Base-by-base conservation (phyloP, 202 grass and related monocot genomes). In the Musa balbisiana region DNA sequence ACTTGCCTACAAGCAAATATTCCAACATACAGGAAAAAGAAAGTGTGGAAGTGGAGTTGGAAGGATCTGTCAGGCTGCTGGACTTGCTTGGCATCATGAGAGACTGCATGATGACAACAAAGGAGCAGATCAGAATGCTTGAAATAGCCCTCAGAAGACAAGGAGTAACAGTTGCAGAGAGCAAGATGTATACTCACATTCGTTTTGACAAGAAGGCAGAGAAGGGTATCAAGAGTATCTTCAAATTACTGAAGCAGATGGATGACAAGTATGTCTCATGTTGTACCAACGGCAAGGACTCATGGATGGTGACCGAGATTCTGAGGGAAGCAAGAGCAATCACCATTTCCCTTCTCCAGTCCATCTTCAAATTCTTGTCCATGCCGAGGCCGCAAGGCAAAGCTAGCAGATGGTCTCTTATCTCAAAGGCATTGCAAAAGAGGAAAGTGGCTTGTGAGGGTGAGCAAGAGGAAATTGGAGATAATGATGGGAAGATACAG, bases 41-140 rank as follows among this genome's bases (percentile, higher is more conserved):
- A 26, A 82, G 14, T 79, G n/a, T 84, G 59, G 80, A 85, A 66
- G 76, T 83, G 54, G 92, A 95, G 69, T 83, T 89, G 75, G 92
- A 95, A 60, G 58, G 66, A 27, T 96, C 84, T 52, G 67, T 91
- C 52, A 78, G 79, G 77, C 64, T 91, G 51, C 78, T 91, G 25
- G 88, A 96, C 60, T 58, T 96, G 55, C 91, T 80, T 80, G 81
- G 26, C n/a, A 60, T 17, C 58, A 71, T 84, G 83, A 83, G 81
- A 62, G 88, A 83, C 13, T 89, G 51, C 77, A 74, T 87, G 33
- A 4, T 49, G 22, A 66, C 71, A 19, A 64, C 83, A 64, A 88
- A 83, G 81, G 70, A 68, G 62, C 65, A 50, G 9, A 43, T 90
- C 55, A 67, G 83, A 14, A 79, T 83, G 53, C 55, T 83, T 12